phyloP scores from a whole-genome alignment of 768 basidiomycete species.

The Kwoniella europaea region DNA sequence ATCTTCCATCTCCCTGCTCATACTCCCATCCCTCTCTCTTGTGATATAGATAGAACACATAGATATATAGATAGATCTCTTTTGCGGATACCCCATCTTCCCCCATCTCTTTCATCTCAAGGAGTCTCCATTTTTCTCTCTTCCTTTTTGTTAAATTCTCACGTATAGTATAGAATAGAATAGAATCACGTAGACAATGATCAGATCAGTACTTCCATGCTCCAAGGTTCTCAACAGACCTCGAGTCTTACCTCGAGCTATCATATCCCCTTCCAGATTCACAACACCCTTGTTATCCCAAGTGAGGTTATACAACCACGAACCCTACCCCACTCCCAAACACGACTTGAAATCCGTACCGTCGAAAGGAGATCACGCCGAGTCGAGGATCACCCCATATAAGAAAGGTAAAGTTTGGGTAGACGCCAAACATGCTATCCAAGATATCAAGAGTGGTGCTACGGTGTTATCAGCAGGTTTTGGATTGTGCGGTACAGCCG shows the following conservation, averaged over 20 bases:
- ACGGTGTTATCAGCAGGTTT: constrained; percentile 51
- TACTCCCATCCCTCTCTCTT: not conserved
- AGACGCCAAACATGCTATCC: constrained; percentile 42
- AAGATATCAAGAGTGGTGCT: constrained; percentile 46
- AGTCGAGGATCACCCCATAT: constrained; percentile 18
- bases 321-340: constrained; percentile 16
- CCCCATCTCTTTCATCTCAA: constrained; percentile 1
- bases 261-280: not conserved
- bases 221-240: constrained; percentile 6
- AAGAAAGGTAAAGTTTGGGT: constrained; percentile 24
- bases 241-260: constrained; percentile 8
- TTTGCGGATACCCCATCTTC: not conserved
- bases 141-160: constrained; percentile 6
- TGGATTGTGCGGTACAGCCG: constrained; percentile 54
- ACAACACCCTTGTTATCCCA: not conserved
- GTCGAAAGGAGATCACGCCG: constrained; percentile 10
- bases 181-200: constrained; percentile 5
- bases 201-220: constrained; percentile 4
- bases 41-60: no score
- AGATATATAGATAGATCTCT: constrained; percentile 2
- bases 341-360: constrained; percentile 20
- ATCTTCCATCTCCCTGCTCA: not conserved
- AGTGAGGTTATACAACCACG: constrained; percentile 7
- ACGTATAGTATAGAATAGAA: not conserved
- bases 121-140: constrained; percentile 6